Base-by-base conservation (phyloP, 345 rosid genomes). In the Noccaea caerulescens region DNA sequence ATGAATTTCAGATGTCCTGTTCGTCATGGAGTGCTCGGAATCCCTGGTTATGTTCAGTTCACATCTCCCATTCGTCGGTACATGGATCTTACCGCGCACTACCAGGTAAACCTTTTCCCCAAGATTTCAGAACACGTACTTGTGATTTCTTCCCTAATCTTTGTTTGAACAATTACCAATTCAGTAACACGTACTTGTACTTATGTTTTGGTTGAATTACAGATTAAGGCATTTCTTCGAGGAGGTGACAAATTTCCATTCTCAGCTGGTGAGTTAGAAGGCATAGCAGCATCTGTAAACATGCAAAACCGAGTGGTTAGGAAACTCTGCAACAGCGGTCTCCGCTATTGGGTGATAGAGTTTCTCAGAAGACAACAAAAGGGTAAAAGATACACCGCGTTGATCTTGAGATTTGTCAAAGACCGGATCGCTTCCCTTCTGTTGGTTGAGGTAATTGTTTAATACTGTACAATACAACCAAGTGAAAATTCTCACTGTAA, bases 21-120 rank as follows among this genome's bases (percentile, higher is more conserved):
- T 67, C 89, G 96, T 57, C 98, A 92, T 80, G 98, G 98, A 13
- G 63, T 90, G 68, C 82, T 92, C 11, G 98, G 97, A 33, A 61
- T 92, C 78, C 98, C 97, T 78, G 96, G 98, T 77, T 92, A 92
- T 59, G 98, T 92, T 69, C 98, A 92, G 77, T 92, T 93, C 82
- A 89, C 97, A 51, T 93, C 97, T 73, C 98, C 98, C 52, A 93
- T 93, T 41, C 98, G 98, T 68, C 84, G 97, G 70, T 93, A 93
- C 72, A 80, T 87, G 89, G 98, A 93, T 80, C 97, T 93, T 77
- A 85, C 92, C 73, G 96, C 98, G 41, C 98, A 93, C 78, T 93
- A 89, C 82, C 97, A 93, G 93, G 98, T 85, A 18, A 58, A 30
- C 32, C 14, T 5, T 45, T 51, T 58, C 34, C 51, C 10, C 30